phyloP scores from a whole-genome alignment of 2,329 filamentous ascomycete genomes.

The Xylaria polymorpha region DNA sequence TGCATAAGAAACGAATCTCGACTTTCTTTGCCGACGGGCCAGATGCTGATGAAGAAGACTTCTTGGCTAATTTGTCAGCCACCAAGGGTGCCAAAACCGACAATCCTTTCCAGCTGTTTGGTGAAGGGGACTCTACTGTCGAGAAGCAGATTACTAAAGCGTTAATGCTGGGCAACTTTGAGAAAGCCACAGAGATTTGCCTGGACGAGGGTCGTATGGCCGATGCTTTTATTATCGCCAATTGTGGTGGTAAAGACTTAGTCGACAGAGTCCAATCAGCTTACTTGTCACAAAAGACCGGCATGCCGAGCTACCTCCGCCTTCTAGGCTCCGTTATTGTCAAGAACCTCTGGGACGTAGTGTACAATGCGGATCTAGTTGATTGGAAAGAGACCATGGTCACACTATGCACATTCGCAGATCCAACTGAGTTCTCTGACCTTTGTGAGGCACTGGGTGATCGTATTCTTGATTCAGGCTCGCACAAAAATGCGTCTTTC shows the following conservation, averaged over 20 bases:
- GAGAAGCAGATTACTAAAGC: constrained; percentile 90
- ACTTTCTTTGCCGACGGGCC: constrained; percentile 82
- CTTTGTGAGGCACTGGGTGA: constrained; percentile 96
- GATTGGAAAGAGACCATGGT: constrained; percentile 99
- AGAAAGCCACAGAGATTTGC: constrained; percentile 88
- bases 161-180: constrained; percentile 89
- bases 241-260: constrained; percentile 92
- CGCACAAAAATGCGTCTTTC: constrained; percentile 91
- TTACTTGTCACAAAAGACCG: constrained; percentile 85
- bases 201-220: constrained; percentile 90
- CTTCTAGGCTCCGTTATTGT: constrained; percentile 90
- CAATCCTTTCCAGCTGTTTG: constrained; percentile 91
- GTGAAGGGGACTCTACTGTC: constrained; percentile 82
- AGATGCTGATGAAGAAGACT: constrained; percentile 80
- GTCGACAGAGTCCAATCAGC: constrained; percentile 93
- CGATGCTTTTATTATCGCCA: constrained; percentile 97
- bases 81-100: constrained; percentile 94
- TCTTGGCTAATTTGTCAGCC: constrained; percentile 84
- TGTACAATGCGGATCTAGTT: constrained; percentile 91
- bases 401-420: constrained; percentile 93
- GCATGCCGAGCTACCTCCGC: constrained; percentile 90
- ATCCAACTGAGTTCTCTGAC: constrained; percentile 90
- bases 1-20: constrained; percentile 70
- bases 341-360: constrained; percentile 98
- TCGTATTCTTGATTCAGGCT: constrained; percentile 80